Evolutionary conservation across 148 eudicot species (phyloP), one percentile per base, ranked within the genome.

Genomic region (Agrostemma githago): DNA sequence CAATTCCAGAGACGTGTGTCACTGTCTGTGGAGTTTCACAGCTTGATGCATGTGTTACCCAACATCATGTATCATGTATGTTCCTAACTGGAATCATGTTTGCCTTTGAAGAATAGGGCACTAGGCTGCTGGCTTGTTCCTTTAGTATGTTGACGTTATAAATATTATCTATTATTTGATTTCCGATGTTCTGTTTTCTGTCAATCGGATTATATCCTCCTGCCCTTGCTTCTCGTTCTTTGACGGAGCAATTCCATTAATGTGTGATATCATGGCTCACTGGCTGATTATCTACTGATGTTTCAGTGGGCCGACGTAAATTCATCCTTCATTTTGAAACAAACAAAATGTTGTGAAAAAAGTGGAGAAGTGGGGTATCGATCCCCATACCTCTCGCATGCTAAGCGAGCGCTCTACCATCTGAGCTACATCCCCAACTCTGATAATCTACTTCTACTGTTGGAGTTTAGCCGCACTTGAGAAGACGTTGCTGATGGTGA

Each of bases 331-430:
- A 48, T 9, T 5, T 48, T 3, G 2, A 48, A 26, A 26, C 34
- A 26, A 26, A 26, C 34, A 26, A 26, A 26, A 26, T 26, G 34
- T 1, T 26, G 34, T 0, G 34, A 26, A 26, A 5, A 7, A n/a
- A 8, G 46, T 80, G 85, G 91, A 89, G 96, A 93, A 86, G 96
- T 89, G 90, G 96, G 96, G 98, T 88, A 91, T 93, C 94, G 96
- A 93, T 93, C 94, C 92, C 98, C 98, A 87, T 91, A 80, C 98
- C 96, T 93, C 98, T 93, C 92, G 94, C 94, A 90, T 90, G 96
- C 96, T 93, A 90, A 93, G 98, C 96, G 98, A 91, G 95, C 92
- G 94, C 98, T 91, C 96, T 91, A 91, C 97, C 96, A 93, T 91
- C 98, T 93, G 98, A 91, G 94, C 98, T 93, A 93, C 98, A 91